These are phyloP conservation scores for Buddleja alternifolia DNA, from an alignment of 257 asterid species.

Conservation along the genomic window DNA sequence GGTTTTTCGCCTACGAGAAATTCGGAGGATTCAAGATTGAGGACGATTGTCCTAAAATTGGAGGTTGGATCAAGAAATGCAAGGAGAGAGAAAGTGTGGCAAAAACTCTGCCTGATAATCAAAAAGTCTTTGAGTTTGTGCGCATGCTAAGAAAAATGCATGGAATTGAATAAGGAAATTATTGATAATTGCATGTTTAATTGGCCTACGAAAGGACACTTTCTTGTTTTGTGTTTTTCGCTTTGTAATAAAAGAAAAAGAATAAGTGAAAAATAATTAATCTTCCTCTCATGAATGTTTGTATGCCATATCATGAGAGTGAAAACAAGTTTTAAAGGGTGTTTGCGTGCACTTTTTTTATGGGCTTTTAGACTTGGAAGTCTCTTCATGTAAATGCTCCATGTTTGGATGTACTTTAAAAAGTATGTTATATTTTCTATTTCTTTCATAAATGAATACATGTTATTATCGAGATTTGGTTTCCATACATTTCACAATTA, in stretches of 20 bases:
- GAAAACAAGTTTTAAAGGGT: not conserved
- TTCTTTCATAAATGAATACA: too few relatives aligned
- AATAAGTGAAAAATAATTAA: conserved; percentile 21
- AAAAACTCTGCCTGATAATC: conserved; percentile 45
- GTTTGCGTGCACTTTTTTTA: not conserved
- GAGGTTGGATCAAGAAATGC: conserved; percentile 67
- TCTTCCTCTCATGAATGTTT: not conserved
- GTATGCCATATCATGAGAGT: not conserved
- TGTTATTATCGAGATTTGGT: too few relatives aligned
- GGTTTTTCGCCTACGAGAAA: conserved; percentile 70
- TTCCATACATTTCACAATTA: too few relatives aligned
- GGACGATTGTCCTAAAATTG: conserved; percentile 57
- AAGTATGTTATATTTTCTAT: too few relatives aligned
- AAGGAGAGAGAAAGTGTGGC: conserved; percentile 61
- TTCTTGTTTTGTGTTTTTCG: not conserved
- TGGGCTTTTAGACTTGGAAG: not conserved
- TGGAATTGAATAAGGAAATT: conserved; percentile 48
- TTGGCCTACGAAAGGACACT: not conserved
- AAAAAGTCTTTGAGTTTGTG: conserved; percentile 55
- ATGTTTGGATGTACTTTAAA: not conserved
- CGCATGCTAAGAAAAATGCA: conserved; percentile 56
- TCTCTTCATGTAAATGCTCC: not conserved
- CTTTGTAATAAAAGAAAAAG: not conserved
- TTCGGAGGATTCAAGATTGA: conserved; percentile 67
- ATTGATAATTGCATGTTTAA: not conserved